Evolutionary conservation across 805 yeast genomes (phyloP).

Genomic region (Yamadazyma sp.): DNA sequence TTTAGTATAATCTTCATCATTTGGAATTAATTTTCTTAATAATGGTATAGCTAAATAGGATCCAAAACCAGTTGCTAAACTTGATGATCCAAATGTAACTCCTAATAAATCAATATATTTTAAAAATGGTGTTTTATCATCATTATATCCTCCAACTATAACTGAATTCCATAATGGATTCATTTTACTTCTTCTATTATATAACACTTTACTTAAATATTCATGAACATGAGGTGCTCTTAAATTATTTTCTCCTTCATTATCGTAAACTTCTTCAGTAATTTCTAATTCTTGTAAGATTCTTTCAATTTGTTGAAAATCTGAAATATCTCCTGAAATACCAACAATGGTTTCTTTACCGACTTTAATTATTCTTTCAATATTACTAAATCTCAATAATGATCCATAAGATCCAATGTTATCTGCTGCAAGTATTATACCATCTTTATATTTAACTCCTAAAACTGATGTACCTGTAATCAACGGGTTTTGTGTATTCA

Average conservation of each 20-base stretch:
- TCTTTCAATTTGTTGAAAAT: slow-evolving; percentile 79
- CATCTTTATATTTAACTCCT: slow-evolving; percentile 85
- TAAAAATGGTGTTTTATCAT: slow-evolving; percentile 61
- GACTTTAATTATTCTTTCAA: slow-evolving; percentile 80
- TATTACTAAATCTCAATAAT: slow-evolving; percentile 76
- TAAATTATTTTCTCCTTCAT: slow-evolving; percentile 54
- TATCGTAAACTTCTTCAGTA: slow-evolving; percentile 76
- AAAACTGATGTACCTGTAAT: slow-evolving; percentile 96
- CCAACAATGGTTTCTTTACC: slow-evolving; percentile 90
- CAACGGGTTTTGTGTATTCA: slow-evolving; percentile 91
- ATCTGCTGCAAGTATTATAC: slow-evolving; percentile 94
- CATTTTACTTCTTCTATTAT: slow-evolving; percentile 86
- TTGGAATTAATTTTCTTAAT: slow-evolving; percentile 77
- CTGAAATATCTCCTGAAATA: slow-evolving; percentile 90
- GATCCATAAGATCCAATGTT: slow-evolving; percentile 92
- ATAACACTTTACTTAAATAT: slow-evolving; percentile 79
- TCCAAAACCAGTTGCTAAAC: slow-evolving; percentile 96
- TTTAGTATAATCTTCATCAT: slow-evolving; percentile 69
- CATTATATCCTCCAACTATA: slow-evolving; percentile 85
- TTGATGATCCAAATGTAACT: slow-evolving; percentile 81
- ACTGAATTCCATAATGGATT: slow-evolving; percentile 95
- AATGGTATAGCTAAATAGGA: slow-evolving; percentile 91
- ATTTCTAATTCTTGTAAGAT: slow-evolving; percentile 71
- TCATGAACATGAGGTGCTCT: slow-evolving; percentile 88
- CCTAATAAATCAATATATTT: slow-evolving; percentile 90